Base-by-base conservation (phyloP, 2,329 filamentous ascomycete genomes). In the Trichophyton verrucosum region DNA sequence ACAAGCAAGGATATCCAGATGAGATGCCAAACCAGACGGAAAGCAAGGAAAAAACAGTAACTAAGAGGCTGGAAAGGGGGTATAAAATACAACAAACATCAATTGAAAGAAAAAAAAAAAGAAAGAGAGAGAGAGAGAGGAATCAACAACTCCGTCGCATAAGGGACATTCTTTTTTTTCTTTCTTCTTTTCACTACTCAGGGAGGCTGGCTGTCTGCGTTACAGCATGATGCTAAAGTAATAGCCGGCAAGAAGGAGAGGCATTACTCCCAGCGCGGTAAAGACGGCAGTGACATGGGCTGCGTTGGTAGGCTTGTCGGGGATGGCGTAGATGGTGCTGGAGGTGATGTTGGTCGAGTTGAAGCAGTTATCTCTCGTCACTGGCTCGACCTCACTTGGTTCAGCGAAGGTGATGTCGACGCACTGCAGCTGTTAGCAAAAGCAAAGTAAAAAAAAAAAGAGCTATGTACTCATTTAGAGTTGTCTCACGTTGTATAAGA, bases 341-440 rank as follows among this genome's bases (percentile, higher is more conserved):
- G 53, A 46, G 64, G 82, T 82, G 67, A 96, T 84, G 61, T 89
- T 79, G 53, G 82, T 85, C 62, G 86, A 89, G 78, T 97, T 97
- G 80, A 87, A 91, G 80, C 92, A 97, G 76, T 96, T 96, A 13
- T 83, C 81, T 62, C 80, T 78, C 71, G 88, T 95, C 66, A 96
- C 88, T 66, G 86, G 78, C 70, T 95, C 87, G 68, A 84, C 62
- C 7, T 61, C 60, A 8, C 56, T 77, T 24, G 88, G 88, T 1
- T 91, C 88, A 56, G 86, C 89, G 68, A 97, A 95, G 55, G 87
- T 92, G 68, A 97, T 95, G 71, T 97, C 92, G 67, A 95, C 91
- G 71, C 94, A 97, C 90, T 96, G 62, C 6, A 5, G 4, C 24
- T 6, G 2, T n/a, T 55, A 46, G 22, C 49, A 36, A 7, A 42